phyloP scores from a whole-genome alignment of 78 protist genomes.

The Acrasis kona region DNA sequence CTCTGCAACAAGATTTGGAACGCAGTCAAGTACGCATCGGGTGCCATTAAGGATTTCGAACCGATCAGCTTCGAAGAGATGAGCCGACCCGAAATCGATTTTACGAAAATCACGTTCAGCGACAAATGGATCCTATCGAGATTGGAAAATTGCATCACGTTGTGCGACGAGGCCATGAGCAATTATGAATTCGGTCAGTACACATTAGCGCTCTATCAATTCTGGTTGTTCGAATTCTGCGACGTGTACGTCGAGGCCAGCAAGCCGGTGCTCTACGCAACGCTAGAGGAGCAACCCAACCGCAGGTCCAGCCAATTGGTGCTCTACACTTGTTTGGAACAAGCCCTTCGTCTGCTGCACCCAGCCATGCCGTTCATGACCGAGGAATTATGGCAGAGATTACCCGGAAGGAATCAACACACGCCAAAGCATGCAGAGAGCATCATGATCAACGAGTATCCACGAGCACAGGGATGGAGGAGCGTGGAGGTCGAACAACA shows the following conservation, averaged over 20 bases:
- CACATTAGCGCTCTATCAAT: constrained; percentile 57
- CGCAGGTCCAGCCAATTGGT: not conserved
- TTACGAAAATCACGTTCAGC: constrained; percentile 32
- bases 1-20: constrained; percentile 98
- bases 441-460: not conserved
- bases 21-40: constrained; percentile 53
- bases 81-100: not conserved
- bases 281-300: not conserved
- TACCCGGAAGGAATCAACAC: not conserved
- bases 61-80: not conserved
- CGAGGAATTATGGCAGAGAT: constrained; percentile 81
- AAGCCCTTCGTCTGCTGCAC: constrained; percentile 74
- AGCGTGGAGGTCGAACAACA: not conserved
- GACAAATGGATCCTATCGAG: constrained; percentile 87
- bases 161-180: constrained; percentile 26
- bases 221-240: constrained; percentile 79
- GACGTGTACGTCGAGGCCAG: constrained; percentile 83
- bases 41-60: constrained; percentile 9
- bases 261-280: constrained; percentile 34
- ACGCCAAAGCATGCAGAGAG: not conserved
- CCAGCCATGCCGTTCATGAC: constrained; percentile 97
- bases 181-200: constrained; percentile 53
- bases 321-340: constrained; percentile 61
- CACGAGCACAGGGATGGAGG: not conserved
- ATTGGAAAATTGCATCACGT: constrained; percentile 35